Conservation (phyloP, 805 yeast genomes). For the Ogataea trehalophila region DNA sequence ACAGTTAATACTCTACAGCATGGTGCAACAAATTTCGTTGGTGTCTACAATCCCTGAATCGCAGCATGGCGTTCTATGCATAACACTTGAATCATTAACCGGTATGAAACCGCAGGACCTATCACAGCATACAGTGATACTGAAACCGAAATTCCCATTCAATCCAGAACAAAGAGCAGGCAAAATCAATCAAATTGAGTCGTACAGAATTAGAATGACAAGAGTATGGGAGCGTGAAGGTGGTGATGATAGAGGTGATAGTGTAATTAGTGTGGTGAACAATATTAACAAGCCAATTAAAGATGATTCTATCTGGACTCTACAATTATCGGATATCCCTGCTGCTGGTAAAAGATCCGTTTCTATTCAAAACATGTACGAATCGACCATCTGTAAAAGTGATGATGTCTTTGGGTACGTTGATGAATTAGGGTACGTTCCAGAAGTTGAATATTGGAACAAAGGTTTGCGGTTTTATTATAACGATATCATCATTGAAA, state of each 20-base stretch:
- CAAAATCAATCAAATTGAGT: constrained; percentile 53
- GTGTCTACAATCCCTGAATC: constrained; percentile 40
- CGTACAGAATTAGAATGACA: constrained; percentile 45
- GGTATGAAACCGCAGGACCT: constrained; percentile 43
- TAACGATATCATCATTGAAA: constrained; percentile 55
- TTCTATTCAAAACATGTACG: constrained; percentile 63
- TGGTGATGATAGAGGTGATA: constrained; percentile 1
- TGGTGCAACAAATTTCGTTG: constrained; percentile 53
- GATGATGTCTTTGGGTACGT: constrained; percentile 43
- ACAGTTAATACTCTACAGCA: constrained; percentile 9
- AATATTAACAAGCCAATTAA: constrained; percentile 8
- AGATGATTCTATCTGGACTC: constrained; percentile 46
- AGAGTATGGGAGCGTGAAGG: constrained; percentile 37
- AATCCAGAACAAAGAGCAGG: constrained; percentile 52
- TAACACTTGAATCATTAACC: constrained; percentile 48
- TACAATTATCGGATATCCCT: constrained; percentile 69
- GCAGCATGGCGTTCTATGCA: constrained; percentile 37
- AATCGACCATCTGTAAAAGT: constrained; percentile 48
- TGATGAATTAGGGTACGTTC: constrained; percentile 66
- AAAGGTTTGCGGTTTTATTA: constrained; percentile 60
- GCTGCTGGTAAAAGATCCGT: constrained; percentile 66
- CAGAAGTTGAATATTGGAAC: constrained; percentile 55
- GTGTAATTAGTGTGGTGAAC: constrained; percentile 12
- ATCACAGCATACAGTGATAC: constrained; percentile 43
- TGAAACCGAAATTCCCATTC: constrained; percentile 48